These are phyloP conservation scores for Amaranthus palmeri DNA, from an alignment of 148 eudicot species.

Conservation along the genomic window DNA sequence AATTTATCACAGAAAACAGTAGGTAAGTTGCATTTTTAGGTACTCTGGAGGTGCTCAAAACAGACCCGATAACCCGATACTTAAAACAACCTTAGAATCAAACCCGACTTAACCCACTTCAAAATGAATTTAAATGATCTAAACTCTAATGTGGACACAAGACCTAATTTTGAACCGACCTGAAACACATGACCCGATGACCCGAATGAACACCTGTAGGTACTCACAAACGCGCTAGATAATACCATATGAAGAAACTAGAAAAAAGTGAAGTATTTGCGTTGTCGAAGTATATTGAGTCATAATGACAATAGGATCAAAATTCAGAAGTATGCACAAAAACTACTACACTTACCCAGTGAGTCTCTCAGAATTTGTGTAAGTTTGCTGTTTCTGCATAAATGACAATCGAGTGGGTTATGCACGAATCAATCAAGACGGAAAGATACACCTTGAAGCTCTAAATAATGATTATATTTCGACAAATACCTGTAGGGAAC, in stretches of 20 bases:
- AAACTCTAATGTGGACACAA: too few relatives aligned
- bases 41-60: too few relatives aligned
- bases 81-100: too few relatives aligned
- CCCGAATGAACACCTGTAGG: too few relatives aligned
- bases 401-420: slow-evolving; percentile 7
- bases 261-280: not conserved
- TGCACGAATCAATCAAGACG: not conserved
- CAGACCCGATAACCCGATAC: too few relatives aligned
- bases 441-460: not conserved
- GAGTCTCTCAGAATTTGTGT: slow-evolving; percentile 70
- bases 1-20: not conserved
- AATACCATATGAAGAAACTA: not conserved
- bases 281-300: not conserved
- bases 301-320: not conserved
- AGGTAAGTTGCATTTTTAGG: not conserved
- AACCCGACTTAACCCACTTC: too few relatives aligned
- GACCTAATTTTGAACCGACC: too few relatives aligned
- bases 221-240: not conserved
- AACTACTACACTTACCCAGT: slow-evolving; percentile 40
- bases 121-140: too few relatives aligned
- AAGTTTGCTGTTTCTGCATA: slow-evolving; percentile 68
- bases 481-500: slow-evolving; percentile 59
- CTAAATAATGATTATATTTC: not conserved
- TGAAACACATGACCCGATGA: too few relatives aligned
- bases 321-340: not conserved